These are phyloP conservation scores for Paraphaeosphaeria sporulosa DNA, from an alignment of 2,329 filamentous ascomycete species.

Conservation along the genomic window DNA sequence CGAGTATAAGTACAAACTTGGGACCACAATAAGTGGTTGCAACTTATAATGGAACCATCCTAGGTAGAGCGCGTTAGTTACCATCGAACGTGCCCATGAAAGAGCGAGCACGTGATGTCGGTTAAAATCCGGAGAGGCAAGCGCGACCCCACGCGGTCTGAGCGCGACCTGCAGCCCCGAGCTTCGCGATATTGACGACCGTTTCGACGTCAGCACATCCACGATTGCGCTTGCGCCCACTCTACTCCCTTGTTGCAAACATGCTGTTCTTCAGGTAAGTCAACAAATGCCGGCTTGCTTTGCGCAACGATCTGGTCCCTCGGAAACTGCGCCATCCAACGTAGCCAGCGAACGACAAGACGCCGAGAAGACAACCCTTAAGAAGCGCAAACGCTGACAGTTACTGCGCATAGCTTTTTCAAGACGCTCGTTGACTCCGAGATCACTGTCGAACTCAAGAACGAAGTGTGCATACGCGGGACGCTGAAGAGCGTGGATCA, in stretches of 20 bases:
- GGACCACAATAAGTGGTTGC: no score
- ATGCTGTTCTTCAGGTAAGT: conserved; percentile 64
- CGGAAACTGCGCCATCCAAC: no score
- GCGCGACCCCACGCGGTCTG: conserved; percentile 10
- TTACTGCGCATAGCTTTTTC: conserved; percentile 71
- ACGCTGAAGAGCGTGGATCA: conserved; percentile 97
- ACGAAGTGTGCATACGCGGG: conserved; percentile 96
- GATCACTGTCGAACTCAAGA: conserved; percentile 98
- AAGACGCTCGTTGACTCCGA: conserved; percentile 97
- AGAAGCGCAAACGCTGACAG: conserved; percentile 6
- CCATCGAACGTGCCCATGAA: not conserved
- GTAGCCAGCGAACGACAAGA: not conserved
- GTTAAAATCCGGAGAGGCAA: conserved; percentile 24
- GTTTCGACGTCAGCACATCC: conserved; percentile 7
- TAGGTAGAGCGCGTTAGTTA: not conserved
- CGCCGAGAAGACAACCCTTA: not conserved
- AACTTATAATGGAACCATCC: not conserved
- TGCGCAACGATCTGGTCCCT: not conserved
- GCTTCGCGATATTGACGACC: conserved; percentile 14
- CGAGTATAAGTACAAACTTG: no score
- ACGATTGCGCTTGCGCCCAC: not conserved
- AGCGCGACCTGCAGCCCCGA: conserved; percentile 17
- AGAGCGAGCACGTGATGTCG: conserved; percentile 24
- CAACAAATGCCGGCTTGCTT: conserved; percentile 3
- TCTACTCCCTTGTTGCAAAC: not conserved